Conservation (phyloP, 2,329 filamentous ascomycete species). For the Xylaria sp. region DNA sequence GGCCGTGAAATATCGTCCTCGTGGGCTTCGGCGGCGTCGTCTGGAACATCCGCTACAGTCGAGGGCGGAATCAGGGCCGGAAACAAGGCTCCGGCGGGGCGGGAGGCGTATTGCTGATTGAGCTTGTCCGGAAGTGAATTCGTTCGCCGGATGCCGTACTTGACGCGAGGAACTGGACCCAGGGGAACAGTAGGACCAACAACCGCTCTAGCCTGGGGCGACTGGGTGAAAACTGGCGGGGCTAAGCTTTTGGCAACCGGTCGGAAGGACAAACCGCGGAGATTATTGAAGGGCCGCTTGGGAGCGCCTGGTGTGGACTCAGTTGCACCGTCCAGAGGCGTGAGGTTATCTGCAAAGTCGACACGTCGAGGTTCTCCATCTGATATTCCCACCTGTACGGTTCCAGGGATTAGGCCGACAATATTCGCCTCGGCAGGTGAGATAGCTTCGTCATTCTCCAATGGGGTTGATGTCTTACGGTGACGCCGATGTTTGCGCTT, state of each 20-base stretch:
- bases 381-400: slow-evolving; percentile 30
- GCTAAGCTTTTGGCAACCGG: slow-evolving; percentile 75
- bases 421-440: slow-evolving; percentile 50
- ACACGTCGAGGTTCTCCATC: slow-evolving; percentile 64
- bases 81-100: slow-evolving; percentile 62
- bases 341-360: slow-evolving; percentile 61
- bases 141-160: slow-evolving; percentile 75
- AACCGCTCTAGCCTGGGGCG: slow-evolving; percentile 47
- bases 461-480: slow-evolving; percentile 43
- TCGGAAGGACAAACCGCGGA: slow-evolving; percentile 70
- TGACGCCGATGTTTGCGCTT: slow-evolving; percentile 58
- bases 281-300: slow-evolving; percentile 63
- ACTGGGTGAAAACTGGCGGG: slow-evolving; percentile 74
- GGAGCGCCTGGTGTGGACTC: slow-evolving; percentile 44
- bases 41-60: slow-evolving; percentile 48
- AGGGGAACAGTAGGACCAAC: slow-evolving; percentile 49
- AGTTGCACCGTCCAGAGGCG: slow-evolving; percentile 44
- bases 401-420: slow-evolving; percentile 43
- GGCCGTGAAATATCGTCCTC: slow-evolving; percentile 64
- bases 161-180: slow-evolving; percentile 66
- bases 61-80: slow-evolving; percentile 59
- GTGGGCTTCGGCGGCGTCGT: slow-evolving; percentile 50
- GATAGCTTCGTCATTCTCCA: slow-evolving; percentile 39
- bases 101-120: slow-evolving; percentile 56
- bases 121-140: slow-evolving; percentile 79